Conservation (phyloP, 768 basidiomycete genomes). For the Boletus fagicola region DNA sequence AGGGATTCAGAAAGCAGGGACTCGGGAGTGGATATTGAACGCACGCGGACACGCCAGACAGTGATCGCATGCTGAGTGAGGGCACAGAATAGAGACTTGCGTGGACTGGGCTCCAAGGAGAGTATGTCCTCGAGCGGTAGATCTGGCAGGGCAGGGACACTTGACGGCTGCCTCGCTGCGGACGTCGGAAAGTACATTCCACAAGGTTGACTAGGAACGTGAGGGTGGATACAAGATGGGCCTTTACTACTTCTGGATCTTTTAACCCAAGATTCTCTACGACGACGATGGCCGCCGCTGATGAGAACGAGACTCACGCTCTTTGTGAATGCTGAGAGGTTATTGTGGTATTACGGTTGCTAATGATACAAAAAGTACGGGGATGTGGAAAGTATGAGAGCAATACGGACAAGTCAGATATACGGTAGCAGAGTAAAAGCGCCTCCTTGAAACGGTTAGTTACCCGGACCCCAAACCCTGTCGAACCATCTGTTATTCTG, state of each 20-base stretch:
- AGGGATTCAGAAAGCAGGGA: neutral
- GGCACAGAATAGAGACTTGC: slow-evolving; percentile 75
- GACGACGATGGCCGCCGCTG: slow-evolving; percentile 1
- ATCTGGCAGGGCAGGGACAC: slow-evolving; percentile 66
- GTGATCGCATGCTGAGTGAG: slow-evolving; percentile 69
- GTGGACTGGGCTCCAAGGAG: slow-evolving; percentile 59
- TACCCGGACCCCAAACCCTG: slow-evolving; percentile 25
- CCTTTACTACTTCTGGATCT: neutral
- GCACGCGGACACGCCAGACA: slow-evolving; percentile 80
- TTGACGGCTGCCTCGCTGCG: slow-evolving; percentile 69
- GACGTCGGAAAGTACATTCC: slow-evolving; percentile 86
- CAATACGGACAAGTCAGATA: slow-evolving; percentile 16
- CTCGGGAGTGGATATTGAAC: slow-evolving; percentile 26
- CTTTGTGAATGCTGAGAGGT: neutral
- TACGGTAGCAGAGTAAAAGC: slow-evolving; percentile 17
- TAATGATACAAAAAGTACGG: slow-evolving; percentile 34
- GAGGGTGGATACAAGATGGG: neutral
- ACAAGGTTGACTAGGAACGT: neutral
- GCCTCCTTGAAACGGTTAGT: slow-evolving; percentile 7
- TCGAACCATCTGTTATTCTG: slow-evolving; percentile 26
- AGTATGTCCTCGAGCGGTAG: slow-evolving; percentile 57
- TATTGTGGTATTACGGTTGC: slow-evolving; percentile 26
- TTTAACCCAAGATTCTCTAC: slow-evolving; percentile 8
- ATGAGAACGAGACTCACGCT: slow-evolving; percentile 15
- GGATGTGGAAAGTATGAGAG: slow-evolving; percentile 13